Conservation (phyloP, 2,329 filamentous ascomycete genomes). For the Colletotrichum horii region DNA sequence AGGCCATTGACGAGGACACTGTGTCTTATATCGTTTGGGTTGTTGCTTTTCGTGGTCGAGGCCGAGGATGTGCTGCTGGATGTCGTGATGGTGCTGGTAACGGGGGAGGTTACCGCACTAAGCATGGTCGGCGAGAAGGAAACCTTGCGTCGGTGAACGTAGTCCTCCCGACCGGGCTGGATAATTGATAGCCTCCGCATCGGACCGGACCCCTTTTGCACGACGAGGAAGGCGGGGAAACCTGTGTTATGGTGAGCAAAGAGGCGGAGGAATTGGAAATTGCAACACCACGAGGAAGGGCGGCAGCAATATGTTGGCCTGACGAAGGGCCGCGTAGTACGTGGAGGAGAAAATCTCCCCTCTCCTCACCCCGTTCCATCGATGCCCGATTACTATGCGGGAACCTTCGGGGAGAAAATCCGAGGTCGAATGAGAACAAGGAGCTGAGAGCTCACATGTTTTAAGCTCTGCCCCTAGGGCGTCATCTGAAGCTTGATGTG, state of each 20-base stretch:
- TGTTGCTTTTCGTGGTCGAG: background rate
- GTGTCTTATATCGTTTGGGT: background rate
- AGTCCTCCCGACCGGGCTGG: slow-evolving; percentile 14
- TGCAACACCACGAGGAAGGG: background rate
- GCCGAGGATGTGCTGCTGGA: slow-evolving; percentile 2
- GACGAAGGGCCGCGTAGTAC: background rate
- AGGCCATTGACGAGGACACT: background rate
- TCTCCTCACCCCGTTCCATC: background rate
- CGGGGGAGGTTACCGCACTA: slow-evolving; percentile 4
- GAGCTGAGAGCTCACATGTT: background rate
- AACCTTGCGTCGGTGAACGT: slow-evolving; percentile 10
- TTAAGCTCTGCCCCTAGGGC: slow-evolving; percentile 10
- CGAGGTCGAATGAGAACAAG: background rate
- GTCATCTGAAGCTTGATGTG: slow-evolving; percentile 17
- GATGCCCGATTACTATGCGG: background rate
- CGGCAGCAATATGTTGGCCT: background rate
- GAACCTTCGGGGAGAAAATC: background rate
- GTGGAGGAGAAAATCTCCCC: background rate
- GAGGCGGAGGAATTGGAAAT: background rate
- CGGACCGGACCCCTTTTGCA: background rate
- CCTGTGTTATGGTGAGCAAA: background rate
- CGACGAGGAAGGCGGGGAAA: background rate
- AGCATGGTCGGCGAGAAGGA: slow-evolving; percentile 19
- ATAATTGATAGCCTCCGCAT: slow-evolving; percentile 19
- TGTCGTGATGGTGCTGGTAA: background rate